phyloP scores from a whole-genome alignment of 768 basidiomycete species.

The Pisolithus tinctorius region DNA sequence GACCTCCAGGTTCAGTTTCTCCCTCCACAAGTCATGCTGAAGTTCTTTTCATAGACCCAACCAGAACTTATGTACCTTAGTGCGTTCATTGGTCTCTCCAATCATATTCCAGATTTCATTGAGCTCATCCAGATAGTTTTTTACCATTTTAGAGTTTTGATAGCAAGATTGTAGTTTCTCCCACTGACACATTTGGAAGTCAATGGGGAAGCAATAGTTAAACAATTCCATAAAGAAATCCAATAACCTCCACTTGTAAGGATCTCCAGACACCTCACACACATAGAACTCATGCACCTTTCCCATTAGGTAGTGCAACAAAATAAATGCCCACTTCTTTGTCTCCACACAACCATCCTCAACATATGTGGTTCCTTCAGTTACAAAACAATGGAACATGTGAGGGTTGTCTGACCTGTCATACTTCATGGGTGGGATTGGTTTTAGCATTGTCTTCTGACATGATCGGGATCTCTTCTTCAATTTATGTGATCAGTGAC shows the following conservation, averaged over 20 bases:
- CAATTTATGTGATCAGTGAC: background rate
- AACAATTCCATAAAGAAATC: conserved; percentile 29
- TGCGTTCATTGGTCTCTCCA: conserved; percentile 16
- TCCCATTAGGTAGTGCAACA: conserved; percentile 1
- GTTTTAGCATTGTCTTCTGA: conserved; percentile 9
- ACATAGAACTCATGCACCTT: conserved; percentile 29
- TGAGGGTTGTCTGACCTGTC: background rate
- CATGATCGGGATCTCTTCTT: background rate
- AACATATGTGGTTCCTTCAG: conserved; percentile 14
- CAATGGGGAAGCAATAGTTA: conserved; percentile 31
- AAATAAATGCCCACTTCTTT: conserved; percentile 14
- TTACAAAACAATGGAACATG: background rate
- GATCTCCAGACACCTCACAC: conserved; percentile 18
- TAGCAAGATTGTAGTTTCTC: background rate
- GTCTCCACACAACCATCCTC: conserved; percentile 11
- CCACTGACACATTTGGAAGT: conserved; percentile 17
- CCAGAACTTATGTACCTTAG: conserved; percentile 30
- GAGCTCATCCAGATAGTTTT: too few species aligned
- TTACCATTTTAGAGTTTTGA: too few species aligned
- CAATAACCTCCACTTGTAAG: background rate
- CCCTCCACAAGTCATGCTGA: conserved; percentile 23
- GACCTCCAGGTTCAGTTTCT: conserved; percentile 21
- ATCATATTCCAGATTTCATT: too few species aligned
- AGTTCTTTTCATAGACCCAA: conserved; percentile 20
- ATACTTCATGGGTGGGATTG: conserved; percentile 12